phyloP scores from a whole-genome alignment of 1,284 basidiomycete species.

The Rhodotorula sp. region DNA sequence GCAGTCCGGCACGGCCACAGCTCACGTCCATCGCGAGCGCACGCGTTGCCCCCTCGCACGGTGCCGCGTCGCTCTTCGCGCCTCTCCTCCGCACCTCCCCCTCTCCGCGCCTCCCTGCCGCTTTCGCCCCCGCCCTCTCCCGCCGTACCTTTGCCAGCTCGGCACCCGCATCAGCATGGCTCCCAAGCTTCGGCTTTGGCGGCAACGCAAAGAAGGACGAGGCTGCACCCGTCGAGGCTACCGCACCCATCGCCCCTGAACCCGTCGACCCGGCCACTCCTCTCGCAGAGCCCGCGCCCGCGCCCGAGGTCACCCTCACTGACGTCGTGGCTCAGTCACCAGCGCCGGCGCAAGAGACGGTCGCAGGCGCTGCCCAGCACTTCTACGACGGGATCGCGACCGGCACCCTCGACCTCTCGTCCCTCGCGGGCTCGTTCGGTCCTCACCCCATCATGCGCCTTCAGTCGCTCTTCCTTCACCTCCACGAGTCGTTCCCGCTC shows the following conservation, averaged over 20 bases:
- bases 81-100: neutral
- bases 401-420: constrained; percentile 38
- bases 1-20: neutral
- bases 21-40: neutral
- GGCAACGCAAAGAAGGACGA: neutral
- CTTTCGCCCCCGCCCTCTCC: neutral
- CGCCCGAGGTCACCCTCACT: too few relatives aligned
- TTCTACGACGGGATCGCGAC: constrained; percentile 34
- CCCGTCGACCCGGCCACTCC: neutral
- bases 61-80: neutral
- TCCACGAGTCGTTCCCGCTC: constrained; percentile 42
- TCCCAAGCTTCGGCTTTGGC: neutral
- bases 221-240: neutral
- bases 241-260: neutral
- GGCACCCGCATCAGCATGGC: neutral
- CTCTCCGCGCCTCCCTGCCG: neutral
- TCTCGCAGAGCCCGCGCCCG: neutral
- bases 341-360: neutral
- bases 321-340: neutral
- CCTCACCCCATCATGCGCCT: constrained; percentile 43
- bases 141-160: constrained; percentile 6
- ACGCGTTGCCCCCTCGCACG: neutral
- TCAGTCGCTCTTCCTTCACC: constrained; percentile 42
- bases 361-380: neutral
- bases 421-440: constrained; percentile 37